Percentiles rank a stretch among this genome's conserved stretches.
These are phyloP conservation scores for Ustilago tritici DNA, from an alignment of 1,284 basidiomycete genomes.

Conservation along the genomic window DNA sequence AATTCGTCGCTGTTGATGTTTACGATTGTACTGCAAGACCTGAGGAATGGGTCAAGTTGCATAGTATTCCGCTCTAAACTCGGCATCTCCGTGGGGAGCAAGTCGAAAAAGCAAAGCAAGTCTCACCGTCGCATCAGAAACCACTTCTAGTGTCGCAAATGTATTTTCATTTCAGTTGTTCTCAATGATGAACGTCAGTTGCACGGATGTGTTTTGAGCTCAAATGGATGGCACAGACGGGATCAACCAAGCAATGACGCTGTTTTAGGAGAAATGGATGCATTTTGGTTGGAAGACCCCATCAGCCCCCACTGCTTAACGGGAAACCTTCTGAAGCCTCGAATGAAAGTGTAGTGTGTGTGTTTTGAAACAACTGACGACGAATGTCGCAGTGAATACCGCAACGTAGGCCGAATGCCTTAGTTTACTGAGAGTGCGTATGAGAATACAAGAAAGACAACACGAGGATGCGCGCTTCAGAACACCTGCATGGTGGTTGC, in stretches of 20 bases:
- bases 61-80: constrained; percentile 17
- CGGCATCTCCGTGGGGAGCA: too few species aligned
- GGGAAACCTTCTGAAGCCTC: neutral
- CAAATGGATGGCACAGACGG: neutral
- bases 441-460: constrained; percentile 12
- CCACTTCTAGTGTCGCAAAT: neutral
- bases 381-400: constrained; percentile 1
- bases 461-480: neutral
- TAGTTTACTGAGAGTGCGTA: neutral
- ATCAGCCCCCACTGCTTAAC: neutral
- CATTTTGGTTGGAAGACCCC: constrained; percentile 1
- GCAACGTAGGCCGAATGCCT: neutral
- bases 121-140: too few species aligned
- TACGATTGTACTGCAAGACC: constrained; percentile 37
- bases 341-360: constrained; percentile 1
- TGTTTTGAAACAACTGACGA: constrained; percentile 7
- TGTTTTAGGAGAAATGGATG: constrained; percentile 4
- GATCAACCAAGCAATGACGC: too few species aligned
- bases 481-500: neutral
- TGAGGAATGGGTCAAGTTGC: constrained; percentile 23
- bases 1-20: constrained; percentile 22
- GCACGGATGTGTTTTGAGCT: too few species aligned
- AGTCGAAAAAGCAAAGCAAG: too few species aligned
- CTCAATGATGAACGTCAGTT: neutral
- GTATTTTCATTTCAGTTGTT: neutral